Percentiles rank a stretch among this genome's conserved stretches.
Evolutionary conservation across 768 basidiomycete species (phyloP).

Genomic region (Nevesoporus exiguus): DNA sequence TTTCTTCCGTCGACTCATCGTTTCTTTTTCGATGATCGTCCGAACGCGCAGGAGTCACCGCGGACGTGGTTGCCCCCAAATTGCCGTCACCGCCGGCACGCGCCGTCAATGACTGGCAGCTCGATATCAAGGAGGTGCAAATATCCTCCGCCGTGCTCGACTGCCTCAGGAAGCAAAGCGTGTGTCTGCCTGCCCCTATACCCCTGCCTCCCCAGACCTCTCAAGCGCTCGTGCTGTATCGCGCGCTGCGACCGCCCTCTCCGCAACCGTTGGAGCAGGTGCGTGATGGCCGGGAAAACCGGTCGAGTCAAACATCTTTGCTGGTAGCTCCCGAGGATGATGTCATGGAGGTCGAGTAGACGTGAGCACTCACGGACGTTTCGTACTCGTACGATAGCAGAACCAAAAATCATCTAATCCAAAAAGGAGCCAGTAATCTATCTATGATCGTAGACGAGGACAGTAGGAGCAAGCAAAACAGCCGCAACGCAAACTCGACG

Average conservation of each 20-base stretch:
- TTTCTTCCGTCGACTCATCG: background rate
- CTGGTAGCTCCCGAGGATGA: constrained; percentile 31
- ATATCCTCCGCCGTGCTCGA: constrained; percentile 47
- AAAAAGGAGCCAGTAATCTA: constrained; percentile 26
- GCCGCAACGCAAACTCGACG: constrained; percentile 18
- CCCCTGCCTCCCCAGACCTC: constrained; percentile 15
- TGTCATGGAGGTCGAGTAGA: constrained; percentile 53
- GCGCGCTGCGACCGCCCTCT: constrained; percentile 34
- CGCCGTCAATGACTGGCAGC: background rate
- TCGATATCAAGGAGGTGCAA: constrained; percentile 28
- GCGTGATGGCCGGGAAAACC: constrained; percentile 1
- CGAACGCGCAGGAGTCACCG: constrained; percentile 1
- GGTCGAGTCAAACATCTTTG: background rate
- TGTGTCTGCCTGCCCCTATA: constrained; percentile 20
- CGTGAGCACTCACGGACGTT: constrained; percentile 3
- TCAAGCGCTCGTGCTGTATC: constrained; percentile 56
- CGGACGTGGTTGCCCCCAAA: constrained; percentile 19
- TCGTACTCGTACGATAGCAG: constrained; percentile 15
- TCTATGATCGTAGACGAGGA: constrained; percentile 22
- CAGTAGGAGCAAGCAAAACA: constrained; percentile 20
- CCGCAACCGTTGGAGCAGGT: background rate
- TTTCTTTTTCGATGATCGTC: too few relatives aligned
- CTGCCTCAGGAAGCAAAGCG: constrained; percentile 37
- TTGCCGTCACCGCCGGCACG: constrained; percentile 25
- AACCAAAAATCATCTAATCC: constrained; percentile 26